phyloP scores from a whole-genome alignment of 305 asterid genomes.

The Andrographis paniculata region DNA sequence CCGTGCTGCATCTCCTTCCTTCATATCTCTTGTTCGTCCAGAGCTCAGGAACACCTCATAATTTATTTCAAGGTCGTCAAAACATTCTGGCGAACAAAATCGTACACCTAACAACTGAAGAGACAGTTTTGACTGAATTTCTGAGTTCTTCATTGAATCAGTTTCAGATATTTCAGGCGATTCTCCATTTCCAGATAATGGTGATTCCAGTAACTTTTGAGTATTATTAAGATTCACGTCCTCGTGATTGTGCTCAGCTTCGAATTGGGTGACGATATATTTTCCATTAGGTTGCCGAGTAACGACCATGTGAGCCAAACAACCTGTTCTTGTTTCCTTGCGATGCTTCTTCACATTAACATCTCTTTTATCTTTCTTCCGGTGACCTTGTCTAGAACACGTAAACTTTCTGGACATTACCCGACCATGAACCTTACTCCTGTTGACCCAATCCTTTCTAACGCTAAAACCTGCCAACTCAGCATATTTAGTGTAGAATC shows the following conservation, averaged over 20 bases:
- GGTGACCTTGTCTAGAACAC: conserved; percentile 55
- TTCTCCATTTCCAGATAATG: conserved; percentile 23
- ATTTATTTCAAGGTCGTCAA: conserved; percentile 32
- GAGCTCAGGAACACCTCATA: conserved; percentile 33
- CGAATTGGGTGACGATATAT: conserved; percentile 44
- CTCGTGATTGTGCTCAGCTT: conserved; percentile 47
- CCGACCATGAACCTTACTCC: conserved; percentile 62
- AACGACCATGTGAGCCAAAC: conserved; percentile 55
- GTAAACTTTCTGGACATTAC: conserved; percentile 61
- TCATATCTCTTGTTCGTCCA: conserved; percentile 43
- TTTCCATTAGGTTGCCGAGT: conserved; percentile 48
- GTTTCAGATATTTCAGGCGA: conserved; percentile 36
- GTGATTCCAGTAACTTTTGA: conserved; percentile 31
- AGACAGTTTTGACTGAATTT: conserved; percentile 33
- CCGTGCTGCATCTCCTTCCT: conserved; percentile 50
- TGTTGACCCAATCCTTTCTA: conserved; percentile 60
- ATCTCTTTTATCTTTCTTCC: conserved; percentile 52
- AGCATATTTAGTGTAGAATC: conserved; percentile 42
- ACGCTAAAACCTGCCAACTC: conserved; percentile 51
- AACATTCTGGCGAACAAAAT: conserved; percentile 39
- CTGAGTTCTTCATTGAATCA: conserved; percentile 31
- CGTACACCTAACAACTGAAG: conserved; percentile 44
- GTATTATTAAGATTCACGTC: conserved; percentile 37
- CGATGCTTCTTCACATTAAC: conserved; percentile 53
- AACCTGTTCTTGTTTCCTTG: conserved; percentile 57